Conservation (phyloP, 257 asterid genomes). For the Solanum stenotomum region DNA sequence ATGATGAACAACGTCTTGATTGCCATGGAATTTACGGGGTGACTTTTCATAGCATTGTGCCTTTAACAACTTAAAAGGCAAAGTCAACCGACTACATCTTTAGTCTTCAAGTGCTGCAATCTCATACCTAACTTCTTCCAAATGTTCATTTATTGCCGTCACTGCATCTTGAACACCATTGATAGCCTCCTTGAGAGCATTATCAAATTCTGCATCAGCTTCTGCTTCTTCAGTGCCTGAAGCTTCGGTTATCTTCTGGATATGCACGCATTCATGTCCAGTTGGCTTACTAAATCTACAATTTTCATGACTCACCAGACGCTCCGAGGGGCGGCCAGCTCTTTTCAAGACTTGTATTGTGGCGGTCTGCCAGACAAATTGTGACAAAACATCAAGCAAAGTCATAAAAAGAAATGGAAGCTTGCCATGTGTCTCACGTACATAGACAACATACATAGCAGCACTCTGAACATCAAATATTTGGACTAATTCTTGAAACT, state of each 20-base stretch:
- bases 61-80: background rate
- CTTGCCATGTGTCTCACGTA: background rate
- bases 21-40: background rate
- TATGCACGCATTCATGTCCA: slow-evolving; percentile 79
- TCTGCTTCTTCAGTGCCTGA: slow-evolving; percentile 98
- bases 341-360: slow-evolving; percentile 84
- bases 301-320: slow-evolving; percentile 77
- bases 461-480: background rate
- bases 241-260: slow-evolving; percentile 86
- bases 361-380: slow-evolving; percentile 53
- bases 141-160: slow-evolving; percentile 58
- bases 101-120: slow-evolving; percentile 67
- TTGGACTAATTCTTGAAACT: background rate
- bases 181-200: slow-evolving; percentile 80
- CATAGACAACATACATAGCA: background rate
- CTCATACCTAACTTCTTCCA: slow-evolving; percentile 95
- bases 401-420: background rate
- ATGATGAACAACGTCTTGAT: background rate
- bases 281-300: slow-evolving; percentile 55
- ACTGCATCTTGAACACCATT: slow-evolving; percentile 79
- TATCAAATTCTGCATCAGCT: slow-evolving; percentile 81
- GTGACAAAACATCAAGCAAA: background rate
- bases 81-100: slow-evolving; percentile 42
- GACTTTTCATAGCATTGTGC: background rate
- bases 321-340: slow-evolving; percentile 92